phyloP scores from a whole-genome alignment of 202 grass and related monocot species.

The Carex arenaria region DNA sequence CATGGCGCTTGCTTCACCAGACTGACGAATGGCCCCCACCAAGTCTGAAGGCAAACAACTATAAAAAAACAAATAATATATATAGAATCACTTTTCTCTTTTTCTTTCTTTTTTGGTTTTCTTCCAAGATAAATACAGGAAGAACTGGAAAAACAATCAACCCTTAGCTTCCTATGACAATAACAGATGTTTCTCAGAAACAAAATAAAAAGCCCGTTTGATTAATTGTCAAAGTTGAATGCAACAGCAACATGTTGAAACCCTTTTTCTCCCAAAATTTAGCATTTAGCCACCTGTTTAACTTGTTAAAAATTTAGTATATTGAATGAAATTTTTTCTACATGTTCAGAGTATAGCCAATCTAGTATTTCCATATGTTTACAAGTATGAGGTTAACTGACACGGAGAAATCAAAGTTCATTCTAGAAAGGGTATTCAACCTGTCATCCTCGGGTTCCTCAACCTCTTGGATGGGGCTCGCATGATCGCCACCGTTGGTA shows the following conservation, averaged over 20 bases:
- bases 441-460: conserved; percentile 51
- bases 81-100: not conserved
- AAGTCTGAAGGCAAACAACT: conserved; percentile 72
- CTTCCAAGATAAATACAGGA: not conserved
- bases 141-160: not conserved
- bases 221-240: not conserved
- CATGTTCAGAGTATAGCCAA: not conserved
- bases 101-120: not conserved
- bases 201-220: not conserved
- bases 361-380: not conserved
- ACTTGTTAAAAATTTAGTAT: not conserved
- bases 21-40: conserved; percentile 62
- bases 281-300: not conserved
- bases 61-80: conserved; percentile 6
- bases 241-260: not conserved
- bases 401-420: not conserved
- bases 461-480: not conserved
- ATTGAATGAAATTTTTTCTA: not conserved
- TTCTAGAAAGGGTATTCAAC: conserved; percentile 4
- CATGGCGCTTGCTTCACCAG: conserved; percentile 61
- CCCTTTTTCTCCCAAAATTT: not conserved
- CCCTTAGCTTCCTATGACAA: not conserved
- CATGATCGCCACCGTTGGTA: not conserved
- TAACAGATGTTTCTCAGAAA: not conserved
- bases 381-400: not conserved